Evolutionary conservation across 768 basidiomycete species (phyloP).

Genomic region (Trametes punicea): DNA sequence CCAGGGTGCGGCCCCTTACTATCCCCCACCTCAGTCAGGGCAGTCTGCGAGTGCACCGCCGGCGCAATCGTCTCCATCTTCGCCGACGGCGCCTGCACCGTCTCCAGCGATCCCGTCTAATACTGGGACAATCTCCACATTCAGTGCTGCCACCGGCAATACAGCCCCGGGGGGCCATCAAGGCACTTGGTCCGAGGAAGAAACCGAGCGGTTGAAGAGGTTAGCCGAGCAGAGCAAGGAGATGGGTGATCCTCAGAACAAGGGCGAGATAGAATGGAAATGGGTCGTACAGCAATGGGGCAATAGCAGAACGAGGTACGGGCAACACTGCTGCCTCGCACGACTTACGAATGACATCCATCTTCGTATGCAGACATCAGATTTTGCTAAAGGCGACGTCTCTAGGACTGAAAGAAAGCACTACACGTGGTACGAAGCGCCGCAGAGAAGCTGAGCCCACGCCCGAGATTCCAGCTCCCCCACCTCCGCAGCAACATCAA

Average conservation of each 20-base stretch:
- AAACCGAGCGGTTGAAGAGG: constrained; percentile 63
- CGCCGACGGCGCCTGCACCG: constrained; percentile 3
- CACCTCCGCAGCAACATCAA: constrained; percentile 7
- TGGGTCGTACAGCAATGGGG: constrained; percentile 75
- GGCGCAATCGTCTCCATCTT: constrained; percentile 29
- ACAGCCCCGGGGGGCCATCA: constrained; percentile 45
- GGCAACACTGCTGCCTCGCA: not conserved
- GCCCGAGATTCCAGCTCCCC: constrained; percentile 18
- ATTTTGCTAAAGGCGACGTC: constrained; percentile 78
- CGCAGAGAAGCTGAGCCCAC: constrained; percentile 43
- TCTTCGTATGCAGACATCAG: constrained; percentile 60
- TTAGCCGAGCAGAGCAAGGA: constrained; percentile 65
- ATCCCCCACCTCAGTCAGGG: constrained; percentile 19
- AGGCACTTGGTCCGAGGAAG: constrained; percentile 78
- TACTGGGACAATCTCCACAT: constrained; percentile 23
- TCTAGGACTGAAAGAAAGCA: constrained; percentile 76
- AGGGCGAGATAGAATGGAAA: constrained; percentile 77
- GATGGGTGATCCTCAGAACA: constrained; percentile 34
- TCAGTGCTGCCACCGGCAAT: constrained; percentile 27
- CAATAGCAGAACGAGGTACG: constrained; percentile 65
- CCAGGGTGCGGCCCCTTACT: constrained; percentile 24
- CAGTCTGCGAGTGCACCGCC: constrained; percentile 8
- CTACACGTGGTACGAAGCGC: constrained; percentile 59
- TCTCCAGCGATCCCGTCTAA: constrained; percentile 14
- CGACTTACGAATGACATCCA: not conserved